Percentiles rank a stretch among this genome's conserved stretches.
phyloP scores from a whole-genome alignment of 1,284 basidiomycete genomes.

The Neonothopanus nambi region DNA sequence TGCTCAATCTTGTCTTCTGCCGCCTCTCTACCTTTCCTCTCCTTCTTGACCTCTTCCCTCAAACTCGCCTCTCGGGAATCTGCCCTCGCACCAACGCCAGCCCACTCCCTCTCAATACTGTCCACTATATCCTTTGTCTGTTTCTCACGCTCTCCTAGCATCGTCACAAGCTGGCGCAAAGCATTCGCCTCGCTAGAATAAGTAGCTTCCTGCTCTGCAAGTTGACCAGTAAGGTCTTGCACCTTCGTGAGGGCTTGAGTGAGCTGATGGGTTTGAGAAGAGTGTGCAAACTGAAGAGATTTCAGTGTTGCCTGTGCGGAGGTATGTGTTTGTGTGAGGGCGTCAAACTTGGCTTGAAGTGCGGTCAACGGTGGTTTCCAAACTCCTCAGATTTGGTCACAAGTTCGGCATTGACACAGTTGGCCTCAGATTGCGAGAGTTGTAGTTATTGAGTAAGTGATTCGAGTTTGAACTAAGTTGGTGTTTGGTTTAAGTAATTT shows the following conservation, averaged over 20 bases:
- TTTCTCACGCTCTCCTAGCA: conserved; percentile 84
- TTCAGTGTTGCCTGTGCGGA: conserved; percentile 66
- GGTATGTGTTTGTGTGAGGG: conserved; percentile 61
- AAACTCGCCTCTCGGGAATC: conserved; percentile 66
- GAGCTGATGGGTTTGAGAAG: conserved; percentile 65
- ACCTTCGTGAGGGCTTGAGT: conserved; percentile 68
- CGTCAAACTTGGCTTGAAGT: conserved; percentile 73
- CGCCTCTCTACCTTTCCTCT: conserved; percentile 57
- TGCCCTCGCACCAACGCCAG: conserved; percentile 65
- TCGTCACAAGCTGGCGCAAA: conserved; percentile 67
- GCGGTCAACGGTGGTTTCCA: conserved; percentile 68
- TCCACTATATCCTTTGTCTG: conserved; percentile 79
- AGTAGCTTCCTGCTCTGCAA: conserved; percentile 78
- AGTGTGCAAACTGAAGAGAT: conserved; percentile 68
- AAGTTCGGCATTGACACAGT: conserved; percentile 65
- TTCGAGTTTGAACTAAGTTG: conserved; percentile 76
- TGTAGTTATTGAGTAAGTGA: conserved; percentile 77
- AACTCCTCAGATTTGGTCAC: conserved; percentile 70
- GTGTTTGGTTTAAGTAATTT: conserved; percentile 3
- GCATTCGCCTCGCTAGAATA: conserved; percentile 75
- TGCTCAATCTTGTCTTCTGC: conserved; percentile 63
- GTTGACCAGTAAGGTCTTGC: conserved; percentile 68
- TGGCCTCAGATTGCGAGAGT: conserved; percentile 69
- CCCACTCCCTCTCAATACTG: conserved; percentile 78
- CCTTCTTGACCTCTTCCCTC: conserved; percentile 66